Percentiles rank a stretch among this genome's conserved stretches.
phyloP scores from a whole-genome alignment of 2,329 filamentous ascomycete species.

The Penicillium sp. region DNA sequence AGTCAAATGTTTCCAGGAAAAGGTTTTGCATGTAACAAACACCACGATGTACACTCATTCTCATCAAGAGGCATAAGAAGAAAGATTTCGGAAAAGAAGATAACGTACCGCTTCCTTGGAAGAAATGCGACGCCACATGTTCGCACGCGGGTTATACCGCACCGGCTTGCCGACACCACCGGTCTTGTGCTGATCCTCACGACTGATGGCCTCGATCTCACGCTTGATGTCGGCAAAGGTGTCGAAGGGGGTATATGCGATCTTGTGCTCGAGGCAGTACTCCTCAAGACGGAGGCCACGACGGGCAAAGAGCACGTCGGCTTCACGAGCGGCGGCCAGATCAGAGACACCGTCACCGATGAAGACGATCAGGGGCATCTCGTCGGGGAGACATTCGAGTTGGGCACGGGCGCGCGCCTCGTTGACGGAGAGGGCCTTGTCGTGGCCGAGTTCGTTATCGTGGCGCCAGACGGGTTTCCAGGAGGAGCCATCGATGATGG shows the following conservation, averaged over 20 bases:
- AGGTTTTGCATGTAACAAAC: no score
- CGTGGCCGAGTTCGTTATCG: slow-evolving; percentile 59
- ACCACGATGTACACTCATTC: slow-evolving; percentile 17
- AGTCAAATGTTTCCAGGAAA: neutral
- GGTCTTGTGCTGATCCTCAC: slow-evolving; percentile 57
- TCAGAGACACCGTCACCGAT: slow-evolving; percentile 66
- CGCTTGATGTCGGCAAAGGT: slow-evolving; percentile 61
- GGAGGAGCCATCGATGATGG: slow-evolving; percentile 53
- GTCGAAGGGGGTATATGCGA: slow-evolving; percentile 58
- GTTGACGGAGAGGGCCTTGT: slow-evolving; percentile 60
- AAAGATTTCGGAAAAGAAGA: neutral
- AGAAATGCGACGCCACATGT: slow-evolving; percentile 60
- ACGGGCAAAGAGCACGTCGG: slow-evolving; percentile 62
- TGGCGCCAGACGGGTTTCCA: slow-evolving; percentile 66
- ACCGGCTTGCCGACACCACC: slow-evolving; percentile 54
- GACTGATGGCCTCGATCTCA: slow-evolving; percentile 53
- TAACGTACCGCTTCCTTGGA: slow-evolving; percentile 50
- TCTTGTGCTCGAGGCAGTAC: slow-evolving; percentile 58
- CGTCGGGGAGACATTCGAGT: slow-evolving; percentile 52
- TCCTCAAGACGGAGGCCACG: slow-evolving; percentile 60
- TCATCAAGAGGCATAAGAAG: slow-evolving; percentile 1
- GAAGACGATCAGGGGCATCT: slow-evolving; percentile 61
- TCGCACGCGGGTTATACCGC: slow-evolving; percentile 62
- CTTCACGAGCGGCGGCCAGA: slow-evolving; percentile 58
- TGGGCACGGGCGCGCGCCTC: slow-evolving; percentile 54